Percentiles rank a stretch among this genome's conserved stretches.
phyloP scores from a whole-genome alignment of 495 filamentous ascomycete species.

The Penicillium coprophilum region DNA sequence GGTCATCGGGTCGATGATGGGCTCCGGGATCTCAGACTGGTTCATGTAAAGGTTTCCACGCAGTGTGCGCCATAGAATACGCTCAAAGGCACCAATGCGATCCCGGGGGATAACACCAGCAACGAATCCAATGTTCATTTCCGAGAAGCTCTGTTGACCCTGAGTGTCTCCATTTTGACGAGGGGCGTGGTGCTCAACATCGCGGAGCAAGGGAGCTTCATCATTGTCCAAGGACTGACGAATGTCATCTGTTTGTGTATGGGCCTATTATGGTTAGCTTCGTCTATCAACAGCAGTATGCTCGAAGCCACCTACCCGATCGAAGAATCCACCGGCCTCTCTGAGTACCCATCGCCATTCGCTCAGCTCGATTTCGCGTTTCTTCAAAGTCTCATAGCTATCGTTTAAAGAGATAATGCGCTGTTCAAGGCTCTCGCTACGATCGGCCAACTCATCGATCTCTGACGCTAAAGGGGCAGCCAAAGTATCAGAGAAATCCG shows the following conservation, averaged over 20 bases:
- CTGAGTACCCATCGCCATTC: conserved; percentile 97
- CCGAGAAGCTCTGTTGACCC: conserved; percentile 80
- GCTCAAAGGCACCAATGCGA: conserved; percentile 90
- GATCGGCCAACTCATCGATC: conserved; percentile 92
- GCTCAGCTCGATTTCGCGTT: conserved; percentile 90
- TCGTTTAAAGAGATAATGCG: conserved; percentile 88
- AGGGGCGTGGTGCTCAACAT: conserved; percentile 73
- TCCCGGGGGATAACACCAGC: conserved; percentile 93
- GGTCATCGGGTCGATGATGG: conserved; percentile 87
- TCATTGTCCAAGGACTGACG: conserved; percentile 86
- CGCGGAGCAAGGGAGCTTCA: conserved; percentile 74
- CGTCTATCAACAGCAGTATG: conserved; percentile 19
- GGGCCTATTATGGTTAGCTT: conserved; percentile 53
- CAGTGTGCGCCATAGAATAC: conserved; percentile 93
- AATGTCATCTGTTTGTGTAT: conserved; percentile 96
- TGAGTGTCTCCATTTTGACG: conserved; percentile 67
- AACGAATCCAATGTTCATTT: conserved; percentile 99
- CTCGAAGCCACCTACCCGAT: conserved; percentile 54
- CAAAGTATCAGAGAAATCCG: conserved; percentile 81
- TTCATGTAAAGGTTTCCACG: conserved; percentile 99
- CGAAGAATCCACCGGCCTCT: conserved; percentile 96
- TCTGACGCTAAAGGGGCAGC: conserved; percentile 85
- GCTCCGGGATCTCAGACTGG: conserved; percentile 94
- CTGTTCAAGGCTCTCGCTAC: conserved; percentile 87
- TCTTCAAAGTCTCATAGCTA: conserved; percentile 97